These are phyloP conservation scores for Apiospora aurea DNA, from an alignment of 2,329 filamentous ascomycete species.

Conservation along the genomic window DNA sequence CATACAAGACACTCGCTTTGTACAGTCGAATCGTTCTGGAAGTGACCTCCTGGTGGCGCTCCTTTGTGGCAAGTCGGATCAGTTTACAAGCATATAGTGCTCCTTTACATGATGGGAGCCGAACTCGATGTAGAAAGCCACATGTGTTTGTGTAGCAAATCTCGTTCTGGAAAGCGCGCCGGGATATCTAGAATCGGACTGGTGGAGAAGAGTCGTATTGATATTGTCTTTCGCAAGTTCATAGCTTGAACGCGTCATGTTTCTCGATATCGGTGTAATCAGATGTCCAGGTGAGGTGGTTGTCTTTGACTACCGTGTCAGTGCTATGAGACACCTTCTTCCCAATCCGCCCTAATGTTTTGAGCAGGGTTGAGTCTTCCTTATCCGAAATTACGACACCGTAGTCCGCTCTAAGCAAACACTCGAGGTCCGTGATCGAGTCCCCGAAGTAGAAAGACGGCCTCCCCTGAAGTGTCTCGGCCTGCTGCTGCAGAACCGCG, in stretches of 20 bases:
- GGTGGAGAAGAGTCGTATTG: no score
- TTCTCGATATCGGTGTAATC: constrained; percentile 38
- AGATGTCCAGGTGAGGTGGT: constrained; percentile 39
- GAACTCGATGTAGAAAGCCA: background rate
- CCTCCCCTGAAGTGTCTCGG: constrained; percentile 27
- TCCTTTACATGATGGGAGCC: background rate
- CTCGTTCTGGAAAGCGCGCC: background rate
- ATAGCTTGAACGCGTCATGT: constrained; percentile 17
- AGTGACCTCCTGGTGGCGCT: background rate
- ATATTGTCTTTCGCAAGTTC: background rate
- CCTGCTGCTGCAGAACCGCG: constrained; percentile 38
- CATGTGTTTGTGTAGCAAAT: background rate
- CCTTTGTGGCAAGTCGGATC: background rate
- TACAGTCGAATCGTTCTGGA: background rate
- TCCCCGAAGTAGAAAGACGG: constrained; percentile 63
- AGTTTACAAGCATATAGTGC: background rate
- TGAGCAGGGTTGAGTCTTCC: constrained; percentile 39
- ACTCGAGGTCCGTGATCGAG: constrained; percentile 63
- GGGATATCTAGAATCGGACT: background rate
- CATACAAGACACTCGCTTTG: constrained; percentile 12
- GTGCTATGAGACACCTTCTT: constrained; percentile 40
- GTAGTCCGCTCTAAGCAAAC: constrained; percentile 49
- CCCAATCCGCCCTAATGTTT: constrained; percentile 42
- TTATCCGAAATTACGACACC: constrained; percentile 56
- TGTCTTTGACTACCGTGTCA: constrained; percentile 34